phyloP scores from a whole-genome alignment of 352 stramenopile genomes.

The Phytopythium chamaehyphon region DNA sequence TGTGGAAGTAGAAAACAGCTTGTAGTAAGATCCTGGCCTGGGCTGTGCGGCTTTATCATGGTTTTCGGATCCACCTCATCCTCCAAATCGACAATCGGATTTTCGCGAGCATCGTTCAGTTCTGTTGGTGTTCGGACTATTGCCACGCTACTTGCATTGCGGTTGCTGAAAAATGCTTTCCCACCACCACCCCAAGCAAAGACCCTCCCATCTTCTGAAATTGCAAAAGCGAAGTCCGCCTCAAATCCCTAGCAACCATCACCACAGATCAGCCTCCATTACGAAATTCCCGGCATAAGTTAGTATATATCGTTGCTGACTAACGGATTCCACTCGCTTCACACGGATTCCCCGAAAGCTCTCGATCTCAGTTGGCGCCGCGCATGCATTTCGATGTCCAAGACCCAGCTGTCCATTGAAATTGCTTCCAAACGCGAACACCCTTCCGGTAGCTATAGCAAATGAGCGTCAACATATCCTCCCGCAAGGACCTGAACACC shows the following conservation, averaged over 20 bases:
- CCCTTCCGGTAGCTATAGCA: conserved; percentile 36
- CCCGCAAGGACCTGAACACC: not conserved
- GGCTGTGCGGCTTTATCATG: no score
- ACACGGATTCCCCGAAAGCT: conserved; percentile 39
- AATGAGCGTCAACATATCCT: not conserved
- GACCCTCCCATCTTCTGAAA: conserved; percentile 74
- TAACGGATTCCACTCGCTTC: conserved; percentile 36
- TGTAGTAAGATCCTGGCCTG: not conserved
- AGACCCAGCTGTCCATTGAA: conserved; percentile 60
- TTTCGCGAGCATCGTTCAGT: not conserved
- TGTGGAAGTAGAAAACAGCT: conserved; percentile 46
- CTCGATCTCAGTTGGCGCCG: conserved; percentile 47
- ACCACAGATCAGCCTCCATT: not conserved
- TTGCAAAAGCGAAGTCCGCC: conserved; percentile 71
- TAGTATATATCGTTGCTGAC: not conserved
- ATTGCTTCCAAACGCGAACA: conserved; percentile 71
- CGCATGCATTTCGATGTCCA: conserved; percentile 37
- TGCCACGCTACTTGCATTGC: no score
- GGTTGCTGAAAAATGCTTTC: conserved; percentile 26
- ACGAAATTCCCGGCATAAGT: not conserved
- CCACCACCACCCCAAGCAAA: conserved; percentile 87
- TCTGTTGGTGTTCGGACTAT: not conserved
- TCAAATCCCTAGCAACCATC: conserved; percentile 47
- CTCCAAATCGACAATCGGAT: no score
- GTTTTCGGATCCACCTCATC: no score